Conservation (phyloP, 176 grass and related monocot species). For the Leersia perrieri region DNA sequence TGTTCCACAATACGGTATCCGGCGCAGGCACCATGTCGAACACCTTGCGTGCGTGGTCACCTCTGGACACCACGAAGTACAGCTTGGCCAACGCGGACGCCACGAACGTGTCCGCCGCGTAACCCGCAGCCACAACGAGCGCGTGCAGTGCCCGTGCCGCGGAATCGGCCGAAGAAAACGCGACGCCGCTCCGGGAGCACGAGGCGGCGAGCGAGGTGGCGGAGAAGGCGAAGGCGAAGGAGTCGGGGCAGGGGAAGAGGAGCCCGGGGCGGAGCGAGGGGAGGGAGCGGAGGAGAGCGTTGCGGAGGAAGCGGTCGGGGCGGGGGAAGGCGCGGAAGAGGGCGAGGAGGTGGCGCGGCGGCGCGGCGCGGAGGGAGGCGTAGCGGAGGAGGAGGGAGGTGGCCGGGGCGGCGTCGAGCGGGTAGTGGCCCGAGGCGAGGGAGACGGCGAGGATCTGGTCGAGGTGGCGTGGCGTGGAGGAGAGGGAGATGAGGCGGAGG, state of each 20-base stretch:
- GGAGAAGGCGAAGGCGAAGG: conserved; percentile 44
- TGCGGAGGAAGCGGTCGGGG: conserved; percentile 58
- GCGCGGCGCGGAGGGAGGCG: conserved; percentile 55
- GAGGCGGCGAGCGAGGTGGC: conserved; percentile 54
- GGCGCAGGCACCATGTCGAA: conserved; percentile 58
- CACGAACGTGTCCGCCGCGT: conserved; percentile 62
- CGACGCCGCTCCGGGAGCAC: conserved; percentile 22
- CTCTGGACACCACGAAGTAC: conserved; percentile 57
- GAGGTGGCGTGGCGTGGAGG: conserved; percentile 58
- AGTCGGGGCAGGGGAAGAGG: conserved; percentile 52
- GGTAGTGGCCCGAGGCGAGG: conserved; percentile 41
- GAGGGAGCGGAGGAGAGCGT: conserved; percentile 71
- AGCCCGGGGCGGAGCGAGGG: conserved; percentile 23
- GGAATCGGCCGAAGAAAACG: not conserved
- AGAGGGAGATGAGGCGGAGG: conserved; percentile 38
- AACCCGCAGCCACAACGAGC: conserved; percentile 39
- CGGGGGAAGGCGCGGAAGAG: conserved; percentile 53
- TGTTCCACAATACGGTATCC: conserved; percentile 73
- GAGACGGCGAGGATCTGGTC: conserved; percentile 62
- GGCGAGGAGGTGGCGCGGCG: conserved; percentile 40
- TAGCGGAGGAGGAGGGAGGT: conserved; percentile 58
- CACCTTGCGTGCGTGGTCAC: conserved; percentile 51
- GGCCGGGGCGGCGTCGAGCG: conserved; percentile 32
- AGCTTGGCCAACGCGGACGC: conserved; percentile 61
- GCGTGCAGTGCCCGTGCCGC: conserved; percentile 38